These are phyloP conservation scores for Wickerhamomyces pijperi DNA, from an alignment of 805 yeast species.

Conservation along the genomic window DNA sequence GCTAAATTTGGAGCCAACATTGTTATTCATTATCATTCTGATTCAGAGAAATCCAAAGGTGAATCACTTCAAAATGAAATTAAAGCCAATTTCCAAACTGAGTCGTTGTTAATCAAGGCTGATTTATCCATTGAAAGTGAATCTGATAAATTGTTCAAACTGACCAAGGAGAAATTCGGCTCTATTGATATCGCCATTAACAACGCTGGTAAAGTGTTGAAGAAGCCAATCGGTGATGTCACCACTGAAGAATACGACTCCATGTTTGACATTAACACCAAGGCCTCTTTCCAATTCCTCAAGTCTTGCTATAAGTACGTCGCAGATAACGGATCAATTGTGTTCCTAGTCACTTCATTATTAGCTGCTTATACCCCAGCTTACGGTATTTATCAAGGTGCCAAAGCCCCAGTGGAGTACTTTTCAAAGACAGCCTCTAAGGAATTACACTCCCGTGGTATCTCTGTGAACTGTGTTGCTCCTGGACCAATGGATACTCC, in stretches of 20 bases:
- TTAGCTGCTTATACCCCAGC: constrained; percentile 53
- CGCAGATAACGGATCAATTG: constrained; percentile 40
- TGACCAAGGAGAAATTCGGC: constrained; percentile 34
- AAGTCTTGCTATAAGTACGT: constrained; percentile 43
- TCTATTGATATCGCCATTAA: constrained; percentile 52
- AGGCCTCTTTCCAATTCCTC: constrained; percentile 50
- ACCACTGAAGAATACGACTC: constrained; percentile 42
- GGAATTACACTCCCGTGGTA: constrained; percentile 33
- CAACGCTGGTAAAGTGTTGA: constrained; percentile 56
- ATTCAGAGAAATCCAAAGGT: constrained; percentile 24
- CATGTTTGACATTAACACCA: constrained; percentile 44
- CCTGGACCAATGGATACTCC: constrained; percentile 65
- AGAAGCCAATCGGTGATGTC: constrained; percentile 44
- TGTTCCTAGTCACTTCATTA: constrained; percentile 50
- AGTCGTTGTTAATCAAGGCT: constrained; percentile 20
- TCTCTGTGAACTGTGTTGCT: constrained; percentile 45
- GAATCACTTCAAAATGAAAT: constrained; percentile 28
- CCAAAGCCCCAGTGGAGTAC: constrained; percentile 44
- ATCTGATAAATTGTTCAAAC: constrained; percentile 32
- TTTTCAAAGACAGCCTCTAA: constrained; percentile 44
- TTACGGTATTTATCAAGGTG: constrained; percentile 44
- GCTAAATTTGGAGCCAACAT: constrained; percentile 44
- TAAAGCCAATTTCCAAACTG: constrained; percentile 24
- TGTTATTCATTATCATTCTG: constrained; percentile 44
- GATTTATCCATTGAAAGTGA: constrained; percentile 25